Conservation (phyloP, 164 flowering plant species). For the Umbilicus rupestris region DNA sequence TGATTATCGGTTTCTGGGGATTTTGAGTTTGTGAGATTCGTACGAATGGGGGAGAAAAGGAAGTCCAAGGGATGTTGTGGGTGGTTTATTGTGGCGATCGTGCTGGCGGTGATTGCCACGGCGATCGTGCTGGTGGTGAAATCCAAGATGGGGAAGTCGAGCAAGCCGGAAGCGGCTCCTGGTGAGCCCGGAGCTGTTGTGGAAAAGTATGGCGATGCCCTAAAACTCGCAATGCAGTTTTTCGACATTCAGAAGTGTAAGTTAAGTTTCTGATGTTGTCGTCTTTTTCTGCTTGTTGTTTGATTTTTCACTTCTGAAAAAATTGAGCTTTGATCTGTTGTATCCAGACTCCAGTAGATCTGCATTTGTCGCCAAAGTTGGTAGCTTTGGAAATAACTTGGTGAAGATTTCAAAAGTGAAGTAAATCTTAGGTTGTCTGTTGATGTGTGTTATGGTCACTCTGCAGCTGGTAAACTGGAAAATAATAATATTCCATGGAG, state of each 20-base stretch:
- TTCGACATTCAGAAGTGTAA: conserved; percentile 38
- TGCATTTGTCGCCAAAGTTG: neutral
- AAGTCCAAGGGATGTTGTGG: conserved; percentile 16
- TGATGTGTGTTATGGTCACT: neutral
- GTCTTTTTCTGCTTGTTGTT: too few species aligned
- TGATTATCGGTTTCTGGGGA: neutral
- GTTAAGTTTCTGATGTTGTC: too few species aligned
- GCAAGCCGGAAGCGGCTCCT: neutral
- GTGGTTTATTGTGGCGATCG: conserved; percentile 13
- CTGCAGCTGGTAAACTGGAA: conserved; percentile 18
- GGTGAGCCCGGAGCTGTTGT: conserved; percentile 12
- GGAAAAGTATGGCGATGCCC: conserved; percentile 24
- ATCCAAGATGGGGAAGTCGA: neutral
- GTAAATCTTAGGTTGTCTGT: neutral
- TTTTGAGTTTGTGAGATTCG: neutral
- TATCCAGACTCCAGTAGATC: neutral
- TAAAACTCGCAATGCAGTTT: conserved; percentile 26
- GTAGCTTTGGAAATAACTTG: neutral
- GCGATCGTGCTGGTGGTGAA: conserved; percentile 13
- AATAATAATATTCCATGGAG: conserved; percentile 33
- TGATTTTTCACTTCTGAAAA: neutral
- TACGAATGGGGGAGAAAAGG: conserved; percentile 6
- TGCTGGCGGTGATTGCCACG: conserved; percentile 14
- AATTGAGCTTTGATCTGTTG: neutral
- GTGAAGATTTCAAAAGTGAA: neutral